A percentile compares a stretch with the other conserved stretches of the same genome.
Conservation (phyloP, 2,329 filamentous ascomycete species). For the Beauveria sp. region DNA sequence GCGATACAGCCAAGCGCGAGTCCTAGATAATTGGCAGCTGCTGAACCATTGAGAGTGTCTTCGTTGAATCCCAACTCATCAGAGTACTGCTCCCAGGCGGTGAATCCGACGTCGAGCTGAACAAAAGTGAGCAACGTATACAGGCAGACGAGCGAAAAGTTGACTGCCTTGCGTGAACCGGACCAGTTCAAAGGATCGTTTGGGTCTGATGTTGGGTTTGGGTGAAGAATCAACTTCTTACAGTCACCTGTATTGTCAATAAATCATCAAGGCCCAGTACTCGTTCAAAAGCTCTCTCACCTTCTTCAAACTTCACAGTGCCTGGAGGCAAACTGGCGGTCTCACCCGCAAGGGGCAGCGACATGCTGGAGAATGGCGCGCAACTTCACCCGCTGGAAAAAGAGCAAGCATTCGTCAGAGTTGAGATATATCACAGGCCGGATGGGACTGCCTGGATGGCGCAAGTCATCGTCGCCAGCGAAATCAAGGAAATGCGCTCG, state of each 20-base stretch:
- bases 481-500: background rate
- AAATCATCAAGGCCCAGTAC: too few relatives aligned
- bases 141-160: conserved; percentile 25
- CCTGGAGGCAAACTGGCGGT: background rate
- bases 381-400: background rate
- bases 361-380: background rate
- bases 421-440: background rate
- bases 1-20: conserved; percentile 17
- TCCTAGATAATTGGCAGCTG: conserved; percentile 13
- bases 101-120: conserved; percentile 10
- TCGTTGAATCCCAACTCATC: conserved; percentile 8
- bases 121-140: conserved; percentile 29
- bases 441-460: too few relatives aligned
- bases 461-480: too few relatives aligned
- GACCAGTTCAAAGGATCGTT: conserved; percentile 61
- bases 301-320: conserved; percentile 1
- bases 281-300: background rate
- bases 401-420: background rate
- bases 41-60: conserved; percentile 9
- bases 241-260: background rate
- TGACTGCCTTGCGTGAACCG: conserved; percentile 13
- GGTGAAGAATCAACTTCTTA: conserved; percentile 16
- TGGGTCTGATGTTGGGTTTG: conserved; percentile 21
- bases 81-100: conserved; percentile 7
- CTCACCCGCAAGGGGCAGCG: background rate